Percentiles rank a stretch among this genome's conserved stretches.
These are phyloP conservation scores for Colletotrichum gloeosporioides DNA, from an alignment of 2,329 filamentous ascomycete species.

Conservation along the genomic window DNA sequence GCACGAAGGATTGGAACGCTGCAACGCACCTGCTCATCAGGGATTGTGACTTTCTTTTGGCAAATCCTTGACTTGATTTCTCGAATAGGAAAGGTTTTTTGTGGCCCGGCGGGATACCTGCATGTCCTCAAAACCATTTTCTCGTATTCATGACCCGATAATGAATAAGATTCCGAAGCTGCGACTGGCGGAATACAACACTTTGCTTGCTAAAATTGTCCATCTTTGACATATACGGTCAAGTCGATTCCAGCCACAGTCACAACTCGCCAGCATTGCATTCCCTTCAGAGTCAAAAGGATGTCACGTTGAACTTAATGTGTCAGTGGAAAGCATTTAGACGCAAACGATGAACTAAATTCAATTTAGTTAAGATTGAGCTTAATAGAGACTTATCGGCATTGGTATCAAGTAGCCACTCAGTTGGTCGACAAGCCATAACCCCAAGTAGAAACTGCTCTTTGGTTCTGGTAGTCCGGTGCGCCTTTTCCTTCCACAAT, in stretches of 20 bases:
- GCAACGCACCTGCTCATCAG: background rate
- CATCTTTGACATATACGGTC: background rate
- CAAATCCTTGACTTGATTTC: background rate
- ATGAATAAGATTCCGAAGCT: background rate
- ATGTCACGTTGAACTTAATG: background rate
- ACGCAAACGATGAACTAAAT: background rate
- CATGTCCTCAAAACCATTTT: background rate
- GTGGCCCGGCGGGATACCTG: background rate
- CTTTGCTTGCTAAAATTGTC: background rate
- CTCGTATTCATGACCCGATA: background rate
- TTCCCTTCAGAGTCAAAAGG: background rate
- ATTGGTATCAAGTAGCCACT: background rate
- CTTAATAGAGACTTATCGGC: background rate
- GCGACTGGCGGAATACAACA: background rate
- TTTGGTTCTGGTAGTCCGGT: background rate
- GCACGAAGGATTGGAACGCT: background rate
- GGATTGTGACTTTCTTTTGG: background rate
- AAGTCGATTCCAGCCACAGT: background rate
- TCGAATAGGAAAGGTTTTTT: background rate
- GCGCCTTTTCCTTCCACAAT: slow-evolving; percentile 50
- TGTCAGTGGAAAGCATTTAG: background rate
- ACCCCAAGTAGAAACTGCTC: background rate
- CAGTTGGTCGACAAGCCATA: background rate
- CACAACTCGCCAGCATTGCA: background rate
- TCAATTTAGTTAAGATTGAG: background rate